Evolutionary conservation across 345 rosid species (phyloP), one percentile per base, ranked within the genome.

Genomic region (Sonneratia alba): DNA sequence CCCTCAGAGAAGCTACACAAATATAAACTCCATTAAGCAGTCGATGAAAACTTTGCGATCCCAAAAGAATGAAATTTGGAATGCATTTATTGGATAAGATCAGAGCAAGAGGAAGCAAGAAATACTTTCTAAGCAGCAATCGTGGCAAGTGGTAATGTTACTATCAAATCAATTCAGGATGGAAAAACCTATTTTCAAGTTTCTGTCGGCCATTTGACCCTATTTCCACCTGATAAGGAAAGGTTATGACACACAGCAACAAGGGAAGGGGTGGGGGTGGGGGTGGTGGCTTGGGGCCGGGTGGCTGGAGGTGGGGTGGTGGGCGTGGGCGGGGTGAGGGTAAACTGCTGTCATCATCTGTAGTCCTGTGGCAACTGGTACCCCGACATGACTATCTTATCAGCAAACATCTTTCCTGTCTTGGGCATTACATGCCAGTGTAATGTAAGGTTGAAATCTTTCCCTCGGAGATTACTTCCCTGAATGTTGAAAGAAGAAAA

Each of bases 401-500:
- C 82, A 6, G 89, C 88, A 76, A 89, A 84, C 95, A 93, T 93
- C 85, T 91, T 91, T 67, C 98, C 97, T 0, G 97, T 88, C 83
- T 91, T 93, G 32, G 98, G 97, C 98, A 93, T 93, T 47, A 93
- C 93, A 74, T 93, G 97, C 97, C 98, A 93, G 71, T 87, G 98
- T 81, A 93, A 79, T 7, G 98, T 91, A 81, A 93, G 77, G 79
- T 93, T 93, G 89, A 89, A 93, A 9, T 84, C 87, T 76, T 89
- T 91, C 7, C 96, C 96, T 0, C 91, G 89, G 49, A 93, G 97
- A 74, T 85, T 89, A 67, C 84, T 86, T 70, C 98, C 98, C 98
- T 93, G 74, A 53, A 78, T 48, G 43, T 43, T 42, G 15, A 73
- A 61, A 49, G 14, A 70, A 56, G 27, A 42, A 34, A 6, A n/a